Evolutionary conservation across 306 rosid species (phyloP).

Genomic region (Clitoria ternatea): DNA sequence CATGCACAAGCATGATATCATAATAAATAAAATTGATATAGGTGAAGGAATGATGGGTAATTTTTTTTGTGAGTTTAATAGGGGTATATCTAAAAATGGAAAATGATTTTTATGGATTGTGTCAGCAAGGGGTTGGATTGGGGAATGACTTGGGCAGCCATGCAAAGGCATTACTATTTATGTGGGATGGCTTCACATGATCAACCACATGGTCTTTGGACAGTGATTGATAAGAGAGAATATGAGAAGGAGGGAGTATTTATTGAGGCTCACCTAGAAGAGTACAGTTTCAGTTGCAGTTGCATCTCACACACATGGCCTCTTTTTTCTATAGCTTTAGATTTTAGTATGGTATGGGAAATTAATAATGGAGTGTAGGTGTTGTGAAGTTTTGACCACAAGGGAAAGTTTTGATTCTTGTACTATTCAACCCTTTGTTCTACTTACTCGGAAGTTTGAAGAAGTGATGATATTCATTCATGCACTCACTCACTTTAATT

Average conservation of each 20-base stretch:
- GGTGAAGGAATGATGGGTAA: slow-evolving; percentile 30
- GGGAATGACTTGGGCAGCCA: slow-evolving; percentile 40
- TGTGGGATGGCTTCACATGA: slow-evolving; percentile 47
- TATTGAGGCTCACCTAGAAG: slow-evolving; percentile 45
- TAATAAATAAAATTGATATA: neutral
- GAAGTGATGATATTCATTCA: too few relatives aligned
- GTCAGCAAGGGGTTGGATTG: slow-evolving; percentile 11
- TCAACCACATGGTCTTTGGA: slow-evolving; percentile 42
- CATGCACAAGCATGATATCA: slow-evolving; percentile 10
- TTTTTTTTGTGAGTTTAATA: slow-evolving; percentile 3
- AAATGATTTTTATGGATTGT: slow-evolving; percentile 30
- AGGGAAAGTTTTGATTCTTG: slow-evolving; percentile 37
- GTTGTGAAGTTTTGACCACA: slow-evolving; percentile 34
- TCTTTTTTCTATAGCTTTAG: slow-evolving; percentile 34
- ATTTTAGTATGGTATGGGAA: slow-evolving; percentile 42
- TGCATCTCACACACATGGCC: slow-evolving; percentile 43
- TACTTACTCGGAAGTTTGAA: slow-evolving; percentile 20
- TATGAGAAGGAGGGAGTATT: slow-evolving; percentile 31
- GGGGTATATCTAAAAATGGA: slow-evolving; percentile 30
- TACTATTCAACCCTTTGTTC: slow-evolving; percentile 22
- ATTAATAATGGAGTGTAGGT: slow-evolving; percentile 40
- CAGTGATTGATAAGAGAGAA: slow-evolving; percentile 37
- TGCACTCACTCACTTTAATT: slow-evolving; percentile 19
- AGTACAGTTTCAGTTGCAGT: slow-evolving; percentile 27
- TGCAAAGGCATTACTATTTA: slow-evolving; percentile 41